Evolutionary conservation across 2,329 filamentous ascomycete species (phyloP), one percentile per base, ranked within the genome.

Genomic region (Colletotrichum tropicicola): DNA sequence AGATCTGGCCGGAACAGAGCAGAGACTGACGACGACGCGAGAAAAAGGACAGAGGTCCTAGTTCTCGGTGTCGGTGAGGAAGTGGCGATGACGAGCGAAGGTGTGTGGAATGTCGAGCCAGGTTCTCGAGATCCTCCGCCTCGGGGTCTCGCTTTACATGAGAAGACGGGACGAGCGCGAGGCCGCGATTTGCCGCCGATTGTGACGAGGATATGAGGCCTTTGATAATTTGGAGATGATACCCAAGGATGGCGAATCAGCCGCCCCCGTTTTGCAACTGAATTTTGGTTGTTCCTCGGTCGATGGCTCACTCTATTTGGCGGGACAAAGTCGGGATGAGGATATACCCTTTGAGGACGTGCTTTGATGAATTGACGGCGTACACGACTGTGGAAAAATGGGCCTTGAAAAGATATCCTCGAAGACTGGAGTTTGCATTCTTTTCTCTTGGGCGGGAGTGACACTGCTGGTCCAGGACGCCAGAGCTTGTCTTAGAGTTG

Each of bases 41-140:
- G 57, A 19, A 69, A 67, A 10, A 69, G 66, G 2, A 84, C 82
- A 0, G 78, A 82, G 61, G 77, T 83, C 4, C 63, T 85, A 37
- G 76, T 77, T 3, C 71, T 86, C 5, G 73, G 70, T 0, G 72
- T 75, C 23, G 83, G 82, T 15, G 80, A 83, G 53, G 79, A 83
- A 66, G 75, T 83, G 3, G 69, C 74, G 3, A 71, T 84, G 48
- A 80, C 76, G 13, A 77, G 75, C 30, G 79, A 79, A 13, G 80
- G 82, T 1, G 65, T 80, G 12, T 73, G 75, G 70, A 63, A 69
- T 17, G 63, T 66, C 6, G 63, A 66, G 45, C 21, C 45, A 13
- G 25, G 43, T 10, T 27, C 45, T 27, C 15, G 28, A 2, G 37
- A 17, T n/a, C 8, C 56, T 25, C 21, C n/a, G 10, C 30, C 49